phyloP scores from a whole-genome alignment of 2,329 filamentous ascomycete species.

The Cercospora nicotianae region DNA sequence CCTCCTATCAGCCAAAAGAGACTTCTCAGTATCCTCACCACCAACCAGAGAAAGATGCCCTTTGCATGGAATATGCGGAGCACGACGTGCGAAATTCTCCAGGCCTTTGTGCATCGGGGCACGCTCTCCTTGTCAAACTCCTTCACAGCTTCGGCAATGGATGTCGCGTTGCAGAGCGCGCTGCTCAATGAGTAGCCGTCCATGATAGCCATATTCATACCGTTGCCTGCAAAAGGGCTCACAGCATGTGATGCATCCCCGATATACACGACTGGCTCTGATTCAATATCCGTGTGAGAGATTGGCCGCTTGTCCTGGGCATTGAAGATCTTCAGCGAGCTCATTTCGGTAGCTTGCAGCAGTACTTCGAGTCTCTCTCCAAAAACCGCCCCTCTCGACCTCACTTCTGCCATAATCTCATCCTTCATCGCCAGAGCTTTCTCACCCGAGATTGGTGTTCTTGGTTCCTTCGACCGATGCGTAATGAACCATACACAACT shows the following conservation, averaged over 20 bases:
- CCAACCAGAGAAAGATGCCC: not conserved
- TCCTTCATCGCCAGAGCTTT: not conserved
- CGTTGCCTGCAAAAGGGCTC: slow-evolving; percentile 52
- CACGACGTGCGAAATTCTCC: slow-evolving; percentile 7
- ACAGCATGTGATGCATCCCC: slow-evolving; percentile 55
- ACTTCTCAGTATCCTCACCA: not conserved
- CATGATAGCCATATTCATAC: slow-evolving; percentile 51
- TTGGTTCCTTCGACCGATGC: not conserved
- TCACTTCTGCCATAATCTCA: not conserved
- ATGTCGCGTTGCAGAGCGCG: slow-evolving; percentile 24
- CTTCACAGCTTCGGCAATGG: slow-evolving; percentile 1
- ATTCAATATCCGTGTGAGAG: slow-evolving; percentile 34
- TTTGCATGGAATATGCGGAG: not conserved
- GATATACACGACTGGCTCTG: slow-evolving; percentile 45
- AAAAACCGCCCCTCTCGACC: not conserved
- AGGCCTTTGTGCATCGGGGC: slow-evolving; percentile 5
- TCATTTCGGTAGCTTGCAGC: slow-evolving; percentile 43
- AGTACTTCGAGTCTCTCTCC: slow-evolving; percentile 42
- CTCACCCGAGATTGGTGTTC: not conserved
- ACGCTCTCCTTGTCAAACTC: slow-evolving; percentile 9
- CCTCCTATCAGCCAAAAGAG: not conserved
- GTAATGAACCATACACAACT: slow-evolving; percentile 47
- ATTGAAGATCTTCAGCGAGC: slow-evolving; percentile 44
- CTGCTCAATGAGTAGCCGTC: slow-evolving; percentile 52
- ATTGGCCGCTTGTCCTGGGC: slow-evolving; percentile 51